Percentiles rank a stretch among this genome's conserved stretches.
Evolutionary conservation across 1,284 basidiomycete species (phyloP).

Genomic region (Ustilago curta): DNA sequence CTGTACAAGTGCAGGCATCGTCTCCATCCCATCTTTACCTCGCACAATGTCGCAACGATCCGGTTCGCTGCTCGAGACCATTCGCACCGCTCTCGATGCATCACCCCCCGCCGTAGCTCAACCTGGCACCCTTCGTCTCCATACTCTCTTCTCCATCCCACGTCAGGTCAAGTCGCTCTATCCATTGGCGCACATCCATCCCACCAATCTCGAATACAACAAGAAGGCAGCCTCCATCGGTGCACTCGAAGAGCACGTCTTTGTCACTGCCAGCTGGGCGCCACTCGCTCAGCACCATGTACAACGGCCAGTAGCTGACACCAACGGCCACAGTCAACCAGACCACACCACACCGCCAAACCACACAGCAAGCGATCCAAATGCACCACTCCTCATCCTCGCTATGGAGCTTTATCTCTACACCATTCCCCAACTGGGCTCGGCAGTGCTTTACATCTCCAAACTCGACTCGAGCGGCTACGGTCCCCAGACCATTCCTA

Average conservation of each 20-base stretch:
- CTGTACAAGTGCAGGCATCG: too few species aligned
- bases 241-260: slow-evolving; percentile 34
- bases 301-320: slow-evolving; percentile 1
- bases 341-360: slow-evolving; percentile 62
- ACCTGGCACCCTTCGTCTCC: slow-evolving; percentile 44
- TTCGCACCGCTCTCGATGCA: slow-evolving; percentile 19
- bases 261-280: slow-evolving; percentile 54
- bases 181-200: slow-evolving; percentile 64
- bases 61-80: slow-evolving; percentile 32
- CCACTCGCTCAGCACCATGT: slow-evolving; percentile 12
- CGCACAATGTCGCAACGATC: slow-evolving; percentile 7
- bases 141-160: slow-evolving; percentile 62
- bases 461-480: slow-evolving; percentile 95
- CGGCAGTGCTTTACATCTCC: slow-evolving; percentile 86
- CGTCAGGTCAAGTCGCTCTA: slow-evolving; percentile 59
- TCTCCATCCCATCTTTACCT: too few species aligned
- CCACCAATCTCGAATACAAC: slow-evolving; percentile 36
- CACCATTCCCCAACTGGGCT: slow-evolving; percentile 77
- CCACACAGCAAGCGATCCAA: slow-evolving; percentile 43
- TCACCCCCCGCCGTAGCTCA: slow-evolving; percentile 35
- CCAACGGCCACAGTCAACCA: not conserved
- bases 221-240: slow-evolving; percentile 27
- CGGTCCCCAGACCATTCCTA: slow-evolving; percentile 65
- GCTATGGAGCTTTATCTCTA: slow-evolving; percentile 87
- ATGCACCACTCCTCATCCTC: slow-evolving; percentile 73